Evolutionary conservation across 179 eudicot genomes (phyloP), one percentile per base, ranked within the genome.

Genomic region (Corrigiola litoralis): DNA sequence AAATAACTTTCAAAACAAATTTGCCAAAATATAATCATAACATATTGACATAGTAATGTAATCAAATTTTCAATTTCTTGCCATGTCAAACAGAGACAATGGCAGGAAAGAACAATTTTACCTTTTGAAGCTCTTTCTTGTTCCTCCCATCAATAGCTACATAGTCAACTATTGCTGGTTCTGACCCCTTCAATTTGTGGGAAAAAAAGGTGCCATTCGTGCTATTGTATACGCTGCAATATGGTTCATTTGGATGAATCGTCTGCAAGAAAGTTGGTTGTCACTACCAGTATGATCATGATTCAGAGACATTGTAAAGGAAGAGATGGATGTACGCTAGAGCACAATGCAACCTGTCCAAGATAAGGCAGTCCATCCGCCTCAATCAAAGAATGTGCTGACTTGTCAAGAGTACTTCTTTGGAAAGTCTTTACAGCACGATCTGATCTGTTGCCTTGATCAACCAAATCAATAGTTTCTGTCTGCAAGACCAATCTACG

Each of bases 281-380:
- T 63, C 27, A 76, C 76, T 67, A 42, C 10, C 65, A 24, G 72
- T 59, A 32, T 20, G 10, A 29, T 24, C 53, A 48, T 58, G 56
- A 25, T 58, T n/a, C n/a, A n/a, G n/a, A n/a, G 24, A 31, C 13
- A 14, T 25, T 33, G 29, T 66, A 10, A 32, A 53, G 17, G 36
- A 40, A 6, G 55, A 71, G 57, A 16, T 18, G 38, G 49, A 66
- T 11, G 13, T 10, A 58, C 5, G 50, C 29, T n/a, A 66, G 44
- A 27, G 51, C 56, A 40, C 23, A 56, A 37, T 23, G 31, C 31
- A 46, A 92, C 98, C 95, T 92, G 92, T 63, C 98, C 98, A 73
- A 84, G 78, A 64, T 72, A 84, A 23, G 98, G 98, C 48, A 92
- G 92, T 28, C 98, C 98, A 76, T 92, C 98, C 11, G 74, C 70